Evolutionary conservation across 352 stramenopile genomes (phyloP).

Genomic region (Bremia lactucae): DNA sequence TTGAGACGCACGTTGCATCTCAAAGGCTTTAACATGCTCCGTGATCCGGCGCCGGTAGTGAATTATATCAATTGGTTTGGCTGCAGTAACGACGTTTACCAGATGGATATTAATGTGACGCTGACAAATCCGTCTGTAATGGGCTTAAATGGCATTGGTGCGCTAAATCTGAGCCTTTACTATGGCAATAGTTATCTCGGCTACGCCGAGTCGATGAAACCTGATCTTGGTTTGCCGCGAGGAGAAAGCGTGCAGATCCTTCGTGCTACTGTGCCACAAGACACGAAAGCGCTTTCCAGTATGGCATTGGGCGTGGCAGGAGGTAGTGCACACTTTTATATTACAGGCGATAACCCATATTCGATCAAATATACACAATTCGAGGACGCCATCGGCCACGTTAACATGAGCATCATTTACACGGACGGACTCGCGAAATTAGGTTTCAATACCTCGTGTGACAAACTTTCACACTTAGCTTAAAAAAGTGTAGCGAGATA

Average conservation of each 20-base stretch:
- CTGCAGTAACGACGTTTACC: slow-evolving; percentile 29
- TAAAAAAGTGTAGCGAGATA: too few relatives aligned
- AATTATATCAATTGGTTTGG: slow-evolving; percentile 44
- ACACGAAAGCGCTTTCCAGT: slow-evolving; percentile 16
- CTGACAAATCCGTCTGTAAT: slow-evolving; percentile 37
- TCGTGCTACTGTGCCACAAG: slow-evolving; percentile 30
- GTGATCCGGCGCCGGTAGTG: slow-evolving; percentile 28
- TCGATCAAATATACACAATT: slow-evolving; percentile 32
- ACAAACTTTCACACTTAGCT: slow-evolving; percentile 23
- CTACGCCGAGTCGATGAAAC: slow-evolving; percentile 37
- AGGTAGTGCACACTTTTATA: slow-evolving; percentile 37
- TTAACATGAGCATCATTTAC: slow-evolving; percentile 61
- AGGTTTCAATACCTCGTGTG: slow-evolving; percentile 23
- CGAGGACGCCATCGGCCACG: slow-evolving; percentile 24
- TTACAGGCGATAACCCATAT: slow-evolving; percentile 40
- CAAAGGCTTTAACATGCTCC: slow-evolving; percentile 46
- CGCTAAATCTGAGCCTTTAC: slow-evolving; percentile 64
- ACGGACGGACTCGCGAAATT: slow-evolving; percentile 36
- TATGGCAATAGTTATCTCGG: slow-evolving; percentile 50
- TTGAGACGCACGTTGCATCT: slow-evolving; percentile 36
- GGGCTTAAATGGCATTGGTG: slow-evolving; percentile 43
- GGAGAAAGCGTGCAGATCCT: slow-evolving; percentile 39
- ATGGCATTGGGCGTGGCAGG: slow-evolving; percentile 34
- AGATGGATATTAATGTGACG: slow-evolving; percentile 55
- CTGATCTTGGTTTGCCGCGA: slow-evolving; percentile 36